Base-by-base conservation (phyloP, 306 rosid species). In the Fragaria nilgerrensis region DNA sequence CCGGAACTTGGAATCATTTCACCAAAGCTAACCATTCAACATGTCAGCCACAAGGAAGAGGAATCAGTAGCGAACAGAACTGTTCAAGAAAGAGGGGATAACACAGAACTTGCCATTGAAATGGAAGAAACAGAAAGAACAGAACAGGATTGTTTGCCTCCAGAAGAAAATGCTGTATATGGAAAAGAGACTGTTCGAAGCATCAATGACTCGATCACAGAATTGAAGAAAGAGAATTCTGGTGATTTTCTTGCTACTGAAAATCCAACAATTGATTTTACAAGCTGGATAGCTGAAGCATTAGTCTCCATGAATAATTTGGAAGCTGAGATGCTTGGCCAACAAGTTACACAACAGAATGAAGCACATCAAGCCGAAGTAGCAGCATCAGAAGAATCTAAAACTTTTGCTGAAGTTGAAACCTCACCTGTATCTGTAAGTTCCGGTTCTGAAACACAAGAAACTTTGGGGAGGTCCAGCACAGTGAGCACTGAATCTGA, bases 401-500 rank as follows among this genome's bases (percentile, higher is more conserved):
- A 78, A 53, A 50, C 43, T 81, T 72, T 87, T 45, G 55, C 71
- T 23, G 83, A 48, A 47, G 71, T 36, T 22, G 73, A 61, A 78
- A 53, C 62, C 71, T 66, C 62, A 79, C 50, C 80, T 68, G 23
- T 59, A 59, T 43, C 82, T 78, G 77, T 56, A 83, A 78, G 77
- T 70, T 75, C 84, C 64, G 77, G 70, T 48, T 78, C 73, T 86
- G 90, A 86, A 77, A 68, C 83, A 77, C 80, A 77, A 68, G 92
- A 91, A 58, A 82, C 82, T 77, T 20, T 67, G 74, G 76, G 86
- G 84, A 88, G 96, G 87, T 76, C 81, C 45, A 90, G 97, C 82
- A 85, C 89, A 37, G 94, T 87, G 81, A 90, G 97, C 83, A 85
- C 87, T 48, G 94, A 88, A 83, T 91, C 91, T 41, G 88, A 86